Evolutionary conservation across 768 basidiomycete species (phyloP).

Genomic region (Lactifluus piperatus): DNA sequence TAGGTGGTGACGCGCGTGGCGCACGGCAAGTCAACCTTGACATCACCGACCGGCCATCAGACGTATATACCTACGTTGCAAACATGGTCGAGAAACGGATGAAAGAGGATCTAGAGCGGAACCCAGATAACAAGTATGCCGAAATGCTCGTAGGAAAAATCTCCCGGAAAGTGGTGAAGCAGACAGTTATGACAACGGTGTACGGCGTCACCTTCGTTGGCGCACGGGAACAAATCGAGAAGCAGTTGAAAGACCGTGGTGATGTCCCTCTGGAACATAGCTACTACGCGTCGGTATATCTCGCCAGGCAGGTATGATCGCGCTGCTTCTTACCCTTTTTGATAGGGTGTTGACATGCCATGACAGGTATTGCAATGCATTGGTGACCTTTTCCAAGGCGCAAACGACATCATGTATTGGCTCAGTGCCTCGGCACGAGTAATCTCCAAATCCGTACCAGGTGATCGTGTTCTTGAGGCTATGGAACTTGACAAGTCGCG

Average conservation of each 20-base stretch:
- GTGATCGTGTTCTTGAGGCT: constrained; percentile 48
- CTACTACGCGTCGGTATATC: constrained; percentile 67
- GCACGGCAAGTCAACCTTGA: constrained; percentile 89
- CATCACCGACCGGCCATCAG: constrained; percentile 77
- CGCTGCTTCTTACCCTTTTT: background rate
- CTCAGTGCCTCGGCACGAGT: constrained; percentile 74
- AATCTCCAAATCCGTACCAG: constrained; percentile 80
- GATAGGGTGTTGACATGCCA: background rate
- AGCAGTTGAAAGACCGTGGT: constrained; percentile 68
- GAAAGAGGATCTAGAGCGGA: constrained; percentile 37
- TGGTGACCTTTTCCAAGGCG: constrained; percentile 89
- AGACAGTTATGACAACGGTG: constrained; percentile 99
- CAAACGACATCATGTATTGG: constrained; percentile 88
- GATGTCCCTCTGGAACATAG: constrained; percentile 65
- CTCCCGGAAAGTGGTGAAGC: constrained; percentile 92
- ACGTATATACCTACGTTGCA: constrained; percentile 92
- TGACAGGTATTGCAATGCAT: constrained; percentile 65
- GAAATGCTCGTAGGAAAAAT: constrained; percentile 64
- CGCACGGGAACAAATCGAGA: constrained; percentile 91
- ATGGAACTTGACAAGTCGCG: constrained; percentile 24
- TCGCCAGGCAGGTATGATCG: constrained; percentile 60
- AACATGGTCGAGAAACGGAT: constrained; percentile 71
- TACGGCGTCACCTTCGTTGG: constrained; percentile 97
- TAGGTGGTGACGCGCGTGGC: constrained; percentile 85
- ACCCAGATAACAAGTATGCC: constrained; percentile 41